phyloP scores from a whole-genome alignment of 257 asterid genomes.

The Leonotis leonurus region DNA sequence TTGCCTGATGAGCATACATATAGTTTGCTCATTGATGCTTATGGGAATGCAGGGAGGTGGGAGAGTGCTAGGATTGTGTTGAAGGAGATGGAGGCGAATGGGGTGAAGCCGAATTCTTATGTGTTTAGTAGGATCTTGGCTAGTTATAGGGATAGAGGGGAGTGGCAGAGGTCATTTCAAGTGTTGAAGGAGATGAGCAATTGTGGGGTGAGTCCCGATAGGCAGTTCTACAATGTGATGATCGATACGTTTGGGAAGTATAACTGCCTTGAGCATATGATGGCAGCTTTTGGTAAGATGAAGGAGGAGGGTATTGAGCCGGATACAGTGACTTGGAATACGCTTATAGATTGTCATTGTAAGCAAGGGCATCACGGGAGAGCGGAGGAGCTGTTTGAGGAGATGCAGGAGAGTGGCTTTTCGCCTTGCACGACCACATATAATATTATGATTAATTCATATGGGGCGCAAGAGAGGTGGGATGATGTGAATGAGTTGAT shows the following conservation, averaged over 20 bases:
- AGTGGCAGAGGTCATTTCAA: slow-evolving; percentile 94
- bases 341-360: slow-evolving; percentile 82
- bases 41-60: slow-evolving; percentile 95
- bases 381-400: slow-evolving; percentile 63
- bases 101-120: slow-evolving; percentile 60
- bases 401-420: slow-evolving; percentile 65
- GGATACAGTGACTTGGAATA: slow-evolving; percentile 84
- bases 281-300: slow-evolving; percentile 79
- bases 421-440: slow-evolving; percentile 77
- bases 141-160: slow-evolving; percentile 80
- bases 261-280: slow-evolving; percentile 82
- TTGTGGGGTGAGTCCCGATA: slow-evolving; percentile 68
- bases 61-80: slow-evolving; percentile 85
- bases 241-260: slow-evolving; percentile 87
- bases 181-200: slow-evolving; percentile 89
- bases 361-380: slow-evolving; percentile 62
- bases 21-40: slow-evolving; percentile 87
- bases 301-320: slow-evolving; percentile 69
- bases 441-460: slow-evolving; percentile 81
- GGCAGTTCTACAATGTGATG: slow-evolving; percentile 85
- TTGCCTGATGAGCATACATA: slow-evolving; percentile 78
- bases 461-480: slow-evolving; percentile 85
- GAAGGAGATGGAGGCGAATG: slow-evolving; percentile 78
- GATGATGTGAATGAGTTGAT: slow-evolving; percentile 63
- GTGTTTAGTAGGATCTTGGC: slow-evolving; percentile 78